These are phyloP conservation scores for Eucalyptus curtisii DNA, from an alignment of 345 rosid species.

Conservation along the genomic window DNA sequence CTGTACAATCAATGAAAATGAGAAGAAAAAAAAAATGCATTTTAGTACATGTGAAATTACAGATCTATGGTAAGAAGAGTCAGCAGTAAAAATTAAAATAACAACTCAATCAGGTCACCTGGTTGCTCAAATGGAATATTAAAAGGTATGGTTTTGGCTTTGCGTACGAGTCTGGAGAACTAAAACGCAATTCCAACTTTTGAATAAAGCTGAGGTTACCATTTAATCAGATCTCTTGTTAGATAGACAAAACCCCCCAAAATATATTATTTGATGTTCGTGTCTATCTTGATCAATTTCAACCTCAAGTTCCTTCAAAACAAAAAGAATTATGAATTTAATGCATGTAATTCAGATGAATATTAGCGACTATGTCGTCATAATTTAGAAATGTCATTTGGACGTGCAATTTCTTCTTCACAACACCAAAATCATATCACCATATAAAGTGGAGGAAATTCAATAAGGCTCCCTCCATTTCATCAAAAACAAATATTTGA, in stretches of 20 bases:
- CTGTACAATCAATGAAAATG: neutral
- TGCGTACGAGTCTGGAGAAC: neutral
- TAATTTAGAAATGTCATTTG: neutral
- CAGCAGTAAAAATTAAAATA: neutral
- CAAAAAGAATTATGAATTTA: neutral
- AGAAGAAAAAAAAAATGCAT: neutral
- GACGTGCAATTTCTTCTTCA: neutral
- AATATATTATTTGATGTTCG: neutral
- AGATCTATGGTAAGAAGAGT: neutral
- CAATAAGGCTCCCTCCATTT: neutral
- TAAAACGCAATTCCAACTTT: neutral
- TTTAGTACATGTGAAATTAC: neutral
- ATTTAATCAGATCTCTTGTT: neutral
- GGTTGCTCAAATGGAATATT: neutral
- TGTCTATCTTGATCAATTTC: neutral
- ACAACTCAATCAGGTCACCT: neutral
- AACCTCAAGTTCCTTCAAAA: neutral
- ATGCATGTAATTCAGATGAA: neutral
- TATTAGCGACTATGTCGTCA: no score
- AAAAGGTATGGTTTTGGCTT: neutral
- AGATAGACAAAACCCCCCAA: neutral
- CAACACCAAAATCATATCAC: neutral
- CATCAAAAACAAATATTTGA: fast-evolving
- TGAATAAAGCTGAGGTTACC: neutral
- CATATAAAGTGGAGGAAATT: neutral